Percentiles rank a stretch among this genome's conserved stretches.
phyloP scores from a whole-genome alignment of 2,329 filamentous ascomycete genomes.

The Botrytis galanthina region DNA sequence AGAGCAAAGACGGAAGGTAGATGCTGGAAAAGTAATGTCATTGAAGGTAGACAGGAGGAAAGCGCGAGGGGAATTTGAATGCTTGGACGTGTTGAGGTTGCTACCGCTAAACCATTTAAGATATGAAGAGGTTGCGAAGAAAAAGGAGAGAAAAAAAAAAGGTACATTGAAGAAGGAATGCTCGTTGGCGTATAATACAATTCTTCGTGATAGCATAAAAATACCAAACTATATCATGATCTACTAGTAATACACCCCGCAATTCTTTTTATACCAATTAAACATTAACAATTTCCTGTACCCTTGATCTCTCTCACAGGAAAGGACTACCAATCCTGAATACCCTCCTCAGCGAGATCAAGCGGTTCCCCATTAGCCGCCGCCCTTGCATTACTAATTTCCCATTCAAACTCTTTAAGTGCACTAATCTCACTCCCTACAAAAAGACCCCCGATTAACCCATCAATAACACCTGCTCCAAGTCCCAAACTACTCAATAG shows the following conservation, averaged over 20 bases:
- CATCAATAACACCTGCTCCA: slow-evolving; percentile 74
- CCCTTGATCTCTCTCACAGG: too few relatives aligned
- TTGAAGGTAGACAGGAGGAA: neutral
- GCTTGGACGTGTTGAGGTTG: neutral
- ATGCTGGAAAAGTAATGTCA: neutral
- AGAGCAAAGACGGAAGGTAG: neutral
- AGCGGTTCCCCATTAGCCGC: slow-evolving; percentile 35
- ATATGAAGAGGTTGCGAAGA: neutral
- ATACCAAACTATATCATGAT: neutral
- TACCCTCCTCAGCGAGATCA: slow-evolving; percentile 2
- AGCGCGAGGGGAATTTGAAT: neutral
- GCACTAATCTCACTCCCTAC: slow-evolving; percentile 79
- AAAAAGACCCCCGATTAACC: slow-evolving; percentile 83
- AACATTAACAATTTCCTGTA: neutral
- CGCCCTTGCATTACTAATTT: slow-evolving; percentile 67
- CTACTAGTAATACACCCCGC: neutral
- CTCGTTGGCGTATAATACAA: neutral
- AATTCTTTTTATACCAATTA: neutral
- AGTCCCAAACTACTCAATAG: slow-evolving; percentile 77
- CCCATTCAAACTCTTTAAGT: slow-evolving; percentile 90
- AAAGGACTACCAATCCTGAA: slow-evolving; percentile 10
- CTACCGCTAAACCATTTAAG: neutral
- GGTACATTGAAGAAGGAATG: neutral
- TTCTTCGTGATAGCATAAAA: neutral
- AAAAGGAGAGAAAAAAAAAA: too few relatives aligned